Evolutionary conservation across 805 yeast species (phyloP).

Genomic region (Wickerhamiella musiphila): DNA sequence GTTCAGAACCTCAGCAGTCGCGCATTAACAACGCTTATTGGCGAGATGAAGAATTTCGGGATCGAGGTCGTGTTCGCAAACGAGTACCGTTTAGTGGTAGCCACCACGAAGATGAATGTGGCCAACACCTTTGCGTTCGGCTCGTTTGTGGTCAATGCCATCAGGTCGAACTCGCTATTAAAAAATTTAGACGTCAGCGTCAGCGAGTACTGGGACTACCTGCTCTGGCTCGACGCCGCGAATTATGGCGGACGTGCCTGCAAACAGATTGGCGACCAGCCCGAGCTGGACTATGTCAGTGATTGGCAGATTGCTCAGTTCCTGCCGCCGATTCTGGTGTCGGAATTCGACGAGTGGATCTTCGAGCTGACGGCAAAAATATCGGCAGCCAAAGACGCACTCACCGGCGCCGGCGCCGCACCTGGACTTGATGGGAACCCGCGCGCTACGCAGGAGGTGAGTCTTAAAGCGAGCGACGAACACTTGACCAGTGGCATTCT

Average conservation of each 20-base stretch:
- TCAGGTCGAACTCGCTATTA: constrained; percentile 66
- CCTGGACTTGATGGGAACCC: too few relatives aligned
- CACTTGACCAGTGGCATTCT: constrained; percentile 20
- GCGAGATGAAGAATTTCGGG: constrained; percentile 68
- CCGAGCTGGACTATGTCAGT: constrained; percentile 27
- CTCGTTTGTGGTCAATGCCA: constrained; percentile 60
- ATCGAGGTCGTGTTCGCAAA: constrained; percentile 65
- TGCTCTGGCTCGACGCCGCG: constrained; percentile 86
- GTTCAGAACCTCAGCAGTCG: constrained; percentile 74
- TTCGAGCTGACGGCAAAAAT: constrained; percentile 56
- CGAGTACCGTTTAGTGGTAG: constrained; percentile 52
- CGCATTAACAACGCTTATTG: constrained; percentile 59
- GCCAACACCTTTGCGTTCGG: constrained; percentile 86
- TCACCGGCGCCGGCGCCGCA: too few relatives aligned
- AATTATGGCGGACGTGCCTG: constrained; percentile 60
- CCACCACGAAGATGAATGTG: constrained; percentile 59
- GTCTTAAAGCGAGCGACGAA: constrained; percentile 5
- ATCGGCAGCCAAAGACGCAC: constrained; percentile 25
- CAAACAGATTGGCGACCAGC: constrained; percentile 16
- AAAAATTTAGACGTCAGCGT: constrained; percentile 62
- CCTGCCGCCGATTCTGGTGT: constrained; percentile 56
- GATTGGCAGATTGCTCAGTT: constrained; percentile 68
- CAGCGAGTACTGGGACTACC: constrained; percentile 73
- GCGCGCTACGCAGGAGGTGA: constrained; percentile 1
- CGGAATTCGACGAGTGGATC: constrained; percentile 81